Evolutionary conservation across 2,329 filamentous ascomycete species (phyloP).

Genomic region (Colletotrichum navitas): DNA sequence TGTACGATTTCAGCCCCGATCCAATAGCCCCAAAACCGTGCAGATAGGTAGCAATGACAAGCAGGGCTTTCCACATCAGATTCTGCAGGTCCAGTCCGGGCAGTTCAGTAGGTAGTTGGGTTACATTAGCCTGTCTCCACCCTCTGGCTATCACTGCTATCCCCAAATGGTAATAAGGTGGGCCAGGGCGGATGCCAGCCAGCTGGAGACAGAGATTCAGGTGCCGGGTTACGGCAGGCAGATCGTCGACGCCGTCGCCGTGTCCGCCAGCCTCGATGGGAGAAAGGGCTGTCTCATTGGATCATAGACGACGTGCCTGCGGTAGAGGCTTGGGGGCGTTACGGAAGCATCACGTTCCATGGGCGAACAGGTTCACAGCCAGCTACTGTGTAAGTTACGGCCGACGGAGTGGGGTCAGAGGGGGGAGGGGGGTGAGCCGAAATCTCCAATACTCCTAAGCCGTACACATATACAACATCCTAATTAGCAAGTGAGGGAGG

Average conservation of each 20-base stretch:
- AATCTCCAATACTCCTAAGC: background rate
- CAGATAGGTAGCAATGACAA: background rate
- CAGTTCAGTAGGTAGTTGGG: background rate
- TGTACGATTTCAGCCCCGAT: background rate
- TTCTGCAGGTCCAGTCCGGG: background rate
- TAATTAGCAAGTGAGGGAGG: background rate
- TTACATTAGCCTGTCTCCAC: background rate
- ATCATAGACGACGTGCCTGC: background rate
- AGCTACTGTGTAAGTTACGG: constrained; percentile 15
- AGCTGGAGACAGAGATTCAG: background rate
- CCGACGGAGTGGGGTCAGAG: background rate
- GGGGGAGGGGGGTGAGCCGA: background rate
- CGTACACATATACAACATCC: too few species aligned
- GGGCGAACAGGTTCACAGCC: background rate
- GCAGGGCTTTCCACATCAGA: background rate
- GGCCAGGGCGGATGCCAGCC: background rate
- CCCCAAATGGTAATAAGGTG: background rate
- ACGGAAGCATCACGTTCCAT: constrained; percentile 16
- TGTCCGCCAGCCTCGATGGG: background rate
- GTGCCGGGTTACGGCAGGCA: background rate
- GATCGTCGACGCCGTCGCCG: constrained; percentile 8
- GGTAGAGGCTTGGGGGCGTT: constrained; percentile 8
- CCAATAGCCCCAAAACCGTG: background rate
- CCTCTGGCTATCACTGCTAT: background rate
- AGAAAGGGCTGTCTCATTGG: background rate